Base-by-base conservation (phyloP, 768 basidiomycete genomes). In the Suillus brevipes region DNA sequence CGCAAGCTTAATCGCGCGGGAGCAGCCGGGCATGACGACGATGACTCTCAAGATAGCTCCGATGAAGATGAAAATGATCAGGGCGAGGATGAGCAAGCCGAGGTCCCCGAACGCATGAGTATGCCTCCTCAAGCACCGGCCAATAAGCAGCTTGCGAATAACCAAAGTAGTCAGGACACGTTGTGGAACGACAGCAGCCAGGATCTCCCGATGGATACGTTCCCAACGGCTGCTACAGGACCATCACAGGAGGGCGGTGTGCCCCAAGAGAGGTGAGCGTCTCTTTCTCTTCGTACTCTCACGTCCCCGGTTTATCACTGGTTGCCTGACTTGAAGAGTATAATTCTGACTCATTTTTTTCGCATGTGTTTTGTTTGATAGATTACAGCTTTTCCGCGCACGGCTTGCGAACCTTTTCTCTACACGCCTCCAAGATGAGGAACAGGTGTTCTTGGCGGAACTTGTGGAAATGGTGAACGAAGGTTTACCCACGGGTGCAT, bases 1-100 rank as follows among this genome's bases (percentile, higher is more conserved):
- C 86, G 92, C 73, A 95, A 92, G 80, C 83, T 94, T 66, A 92
- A 93, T 73, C 86, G 81, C 60, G 91, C 90, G 6, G 84, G 81
- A 63, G 84, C 75, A 74, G 75, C 72, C 16, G 81, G 79, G 28
- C 86, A 83, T 52, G 87, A 83, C 34, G 87, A 84, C 34, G 83
- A 81, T n/a, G 83, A 81, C 28, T 73, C 72, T 18, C 70, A 77
- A 40, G 75, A 70, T 34, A 74, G 72, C 42, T 75, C 73, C 49
- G 79, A 79, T 6, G 80, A 75, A 40, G 85, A 84, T 9, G 83
- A 78, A n/a, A 83, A 82, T 5, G 86, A 79, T 25, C 81, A 80
- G 34, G 84, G 82, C 7, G 81, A 80, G 34, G 62, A 60, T 40
- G 60, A 61, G 61, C 70, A 73, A 53, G 67, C 69, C 18, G 71